Evolutionary conservation across 306 rosid genomes (phyloP).

Genomic region (Clitoria ternatea): DNA sequence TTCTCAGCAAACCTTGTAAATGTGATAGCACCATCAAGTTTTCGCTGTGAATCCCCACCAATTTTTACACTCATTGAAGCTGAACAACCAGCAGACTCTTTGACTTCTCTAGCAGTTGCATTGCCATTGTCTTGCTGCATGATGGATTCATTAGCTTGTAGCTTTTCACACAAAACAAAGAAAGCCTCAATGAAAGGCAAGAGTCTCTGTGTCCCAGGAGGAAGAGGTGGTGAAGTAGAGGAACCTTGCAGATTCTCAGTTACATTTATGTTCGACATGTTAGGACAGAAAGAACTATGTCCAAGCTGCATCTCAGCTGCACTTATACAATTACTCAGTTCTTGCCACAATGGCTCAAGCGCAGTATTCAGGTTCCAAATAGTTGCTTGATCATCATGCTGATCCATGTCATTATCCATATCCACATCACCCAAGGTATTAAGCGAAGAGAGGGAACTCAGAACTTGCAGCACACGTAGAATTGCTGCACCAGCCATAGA

Average conservation of each 20-base stretch:
- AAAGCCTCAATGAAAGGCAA: conserved; percentile 96
- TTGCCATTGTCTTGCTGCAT: conserved; percentile 60
- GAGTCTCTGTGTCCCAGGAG: conserved; percentile 96
- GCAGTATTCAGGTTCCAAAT: conserved; percentile 84
- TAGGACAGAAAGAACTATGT: conserved; percentile 58
- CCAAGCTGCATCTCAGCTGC: conserved; percentile 84
- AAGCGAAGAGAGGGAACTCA: conserved; percentile 66
- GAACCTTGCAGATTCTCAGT: conserved; percentile 77
- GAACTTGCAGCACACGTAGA: conserved; percentile 85
- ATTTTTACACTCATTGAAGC: conserved; percentile 34
- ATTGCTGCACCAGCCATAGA: conserved; percentile 98
- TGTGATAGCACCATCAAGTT: conserved; percentile 70
- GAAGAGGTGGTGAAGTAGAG: conserved; percentile 89
- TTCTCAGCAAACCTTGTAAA: conserved; percentile 92
- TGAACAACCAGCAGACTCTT: conserved; percentile 75
- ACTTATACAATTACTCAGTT: conserved; percentile 89
- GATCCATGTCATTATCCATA: conserved; percentile 46
- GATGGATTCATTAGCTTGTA: conserved; percentile 69
- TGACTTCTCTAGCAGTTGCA: conserved; percentile 91
- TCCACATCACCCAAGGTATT: conserved; percentile 41
- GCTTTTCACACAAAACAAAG: conserved; percentile 93
- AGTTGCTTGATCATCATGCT: conserved; percentile 72
- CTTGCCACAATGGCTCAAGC: conserved; percentile 95
- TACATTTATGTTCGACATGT: conserved; percentile 52
- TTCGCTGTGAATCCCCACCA: conserved; percentile 61